Base-by-base conservation (phyloP, 2,329 filamentous ascomycete genomes). In the Penicillium sp. region DNA sequence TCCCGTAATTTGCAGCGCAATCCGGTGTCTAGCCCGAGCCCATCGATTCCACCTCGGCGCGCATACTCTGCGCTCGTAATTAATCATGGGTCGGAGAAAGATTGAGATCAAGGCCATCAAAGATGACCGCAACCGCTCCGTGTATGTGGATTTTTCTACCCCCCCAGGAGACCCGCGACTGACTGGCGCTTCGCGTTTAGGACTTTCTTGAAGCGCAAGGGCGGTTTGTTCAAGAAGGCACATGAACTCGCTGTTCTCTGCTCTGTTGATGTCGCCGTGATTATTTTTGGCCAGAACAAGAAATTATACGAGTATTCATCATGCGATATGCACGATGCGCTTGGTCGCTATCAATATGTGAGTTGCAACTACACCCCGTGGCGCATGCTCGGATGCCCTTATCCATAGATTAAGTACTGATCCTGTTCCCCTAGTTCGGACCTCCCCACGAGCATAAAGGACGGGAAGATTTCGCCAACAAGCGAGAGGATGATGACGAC, bases 61-160 rank as follows among this genome's bases (percentile, higher is more conserved):
- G 57, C 54, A 43, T 46, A 45, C 48, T 38, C 18, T 50, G 57
- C 59, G 54, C 56, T 50, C 49, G 43, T 55, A 56, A 45, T 32
- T 43, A 55, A 59, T 24, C 49, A 99, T 99, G 94, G 94, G 94
- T 75, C 88, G 94, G 77, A 87, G 94, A 84, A 99, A 99, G 86
- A 99, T 99, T 74, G 94, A 97, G 81, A 97, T 99, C 83, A 97
- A 97, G 80, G 91, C 93, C 67, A 97, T 97, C 83, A 97, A 96
- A 79, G 92, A 97, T 86, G 92, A 97, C 77, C 87, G 92, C 70
- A 97, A 97, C 74, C 91, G 92, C 74, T 96, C 92, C 69, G 92
- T 97, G 92, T 97, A 91, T 77, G 91, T 81, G 38, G 21, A 48
- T n/a, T 27, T 34, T 36, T 24, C 38, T 22, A 29, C 3, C 34